Evolutionary conservation across 208 protist genomes (phyloP), one percentile per base, ranked within the genome.

Genomic region (Blastocrithidia nonstop): DNA sequence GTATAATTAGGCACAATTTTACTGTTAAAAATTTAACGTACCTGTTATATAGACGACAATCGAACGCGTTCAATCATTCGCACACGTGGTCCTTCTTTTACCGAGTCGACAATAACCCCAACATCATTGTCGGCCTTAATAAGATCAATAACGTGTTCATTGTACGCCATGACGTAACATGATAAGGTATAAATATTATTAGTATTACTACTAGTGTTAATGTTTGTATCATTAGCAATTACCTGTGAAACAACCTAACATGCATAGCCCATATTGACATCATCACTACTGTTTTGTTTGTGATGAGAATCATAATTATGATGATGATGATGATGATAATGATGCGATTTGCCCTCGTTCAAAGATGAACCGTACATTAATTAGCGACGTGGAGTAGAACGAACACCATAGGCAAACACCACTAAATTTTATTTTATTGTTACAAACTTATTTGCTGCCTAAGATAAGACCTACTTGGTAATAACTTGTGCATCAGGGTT

Each of bases 11-110:
- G 50, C 6, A 38, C 45, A 32, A 94, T 71, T 25, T 66, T 90
- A 6, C 50, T 42, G 40, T 85, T 66, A 24, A n/a, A n/a, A n/a
- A 72, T 64, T 26, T 42, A 39, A 29, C 50, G 55, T 26, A 88
- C 69, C 45, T 94, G 79, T 1, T 46, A 20, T 7, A 57, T 42
- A 6, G 60, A 84, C 17, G 59, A 48, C 15, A 94, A 66, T 35
- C 50, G 50, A 15, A 54, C 43, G 9, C 78, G 68, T 31, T 81
- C 78, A 36, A 94, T 57, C 67, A 82, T 84, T 23, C 72, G 77
- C 32, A 89, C 74, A 20, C 76, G 68, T 6, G 81, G 79, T 17
- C 81, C 78, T 28, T 87, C 79, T 62, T 92, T 91, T 21, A 92
- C 78, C 2, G 76, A 90, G 39, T 90, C 81, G 13, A 88, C 74